Evolutionary conservation across 495 filamentous ascomycete species (phyloP).

Genomic region (Penicillium argentinense): DNA sequence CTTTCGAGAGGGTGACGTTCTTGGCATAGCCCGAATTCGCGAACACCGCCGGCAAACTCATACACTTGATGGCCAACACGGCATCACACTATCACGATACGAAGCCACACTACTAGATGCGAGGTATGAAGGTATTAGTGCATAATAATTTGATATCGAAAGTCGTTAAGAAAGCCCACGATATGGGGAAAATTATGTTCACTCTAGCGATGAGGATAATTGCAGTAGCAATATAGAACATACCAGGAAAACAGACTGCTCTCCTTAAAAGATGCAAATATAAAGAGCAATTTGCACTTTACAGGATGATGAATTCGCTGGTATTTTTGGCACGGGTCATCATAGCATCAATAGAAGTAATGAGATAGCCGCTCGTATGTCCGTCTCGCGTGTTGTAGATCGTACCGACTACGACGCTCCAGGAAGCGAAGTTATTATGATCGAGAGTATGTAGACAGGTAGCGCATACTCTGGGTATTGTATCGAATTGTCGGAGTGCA

Average conservation of each 20-base stretch:
- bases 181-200: conserved; percentile 9
- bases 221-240: not conserved
- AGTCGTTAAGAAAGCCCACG: not conserved
- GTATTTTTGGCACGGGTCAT: conserved; percentile 6
- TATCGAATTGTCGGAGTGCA: not conserved
- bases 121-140: too few relatives aligned
- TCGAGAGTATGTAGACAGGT: too few relatives aligned
- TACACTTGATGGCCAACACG: too few relatives aligned
- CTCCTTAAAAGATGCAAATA: not conserved
- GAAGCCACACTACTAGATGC: too few relatives aligned
- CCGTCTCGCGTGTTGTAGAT: too few relatives aligned
- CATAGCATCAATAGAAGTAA: conserved; percentile 7
- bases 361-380: too few relatives aligned
- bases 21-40: too few relatives aligned
- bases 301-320: not conserved
- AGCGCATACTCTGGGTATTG: too few relatives aligned
- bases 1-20: too few relatives aligned
- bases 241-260: conserved; percentile 5
- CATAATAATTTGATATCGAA: too few relatives aligned
- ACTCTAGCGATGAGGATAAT: conserved; percentile 1
- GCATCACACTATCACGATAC: not conserved
- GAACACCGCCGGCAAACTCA: too few relatives aligned
- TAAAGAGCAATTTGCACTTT: not conserved
- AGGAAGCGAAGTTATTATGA: not conserved
- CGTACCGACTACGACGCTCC: too few relatives aligned